Conservation (phyloP, 169 alveolate genomes). For the Plasmodium vinckei region DNA sequence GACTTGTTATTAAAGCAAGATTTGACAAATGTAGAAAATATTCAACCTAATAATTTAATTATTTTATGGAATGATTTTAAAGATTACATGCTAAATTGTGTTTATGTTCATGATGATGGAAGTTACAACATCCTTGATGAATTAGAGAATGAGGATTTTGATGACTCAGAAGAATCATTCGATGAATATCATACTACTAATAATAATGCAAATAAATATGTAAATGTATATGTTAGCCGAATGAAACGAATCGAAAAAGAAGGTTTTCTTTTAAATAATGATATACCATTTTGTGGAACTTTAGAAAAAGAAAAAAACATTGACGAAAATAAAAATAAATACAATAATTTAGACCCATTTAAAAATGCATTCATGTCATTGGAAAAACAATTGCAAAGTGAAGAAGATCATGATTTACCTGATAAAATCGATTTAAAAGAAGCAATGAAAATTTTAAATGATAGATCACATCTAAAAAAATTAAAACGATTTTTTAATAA, state of each 20-base stretch:
- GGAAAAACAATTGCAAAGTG: constrained; percentile 12
- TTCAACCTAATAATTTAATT: constrained; percentile 25
- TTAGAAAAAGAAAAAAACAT: constrained; percentile 32
- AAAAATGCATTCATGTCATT: constrained; percentile 30
- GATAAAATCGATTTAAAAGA: constrained; percentile 62
- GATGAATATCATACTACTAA: not conserved
- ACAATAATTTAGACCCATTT: constrained; percentile 7
- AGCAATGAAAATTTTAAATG: constrained; percentile 69
- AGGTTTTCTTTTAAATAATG: constrained; percentile 21
- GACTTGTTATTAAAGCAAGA: constrained; percentile 61
- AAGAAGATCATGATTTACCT: constrained; percentile 52
- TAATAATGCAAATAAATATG: not conserved
- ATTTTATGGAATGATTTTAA: constrained; percentile 77
- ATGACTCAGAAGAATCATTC: not conserved
- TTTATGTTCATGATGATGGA: constrained; percentile 9
- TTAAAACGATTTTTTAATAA: constrained; percentile 29
- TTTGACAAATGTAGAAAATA: constrained; percentile 25
- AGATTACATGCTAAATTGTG: constrained; percentile 61
- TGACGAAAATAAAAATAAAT: constrained; percentile 17
- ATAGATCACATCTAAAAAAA: constrained; percentile 40
- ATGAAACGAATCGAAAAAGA: constrained; percentile 48
- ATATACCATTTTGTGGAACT: constrained; percentile 5
- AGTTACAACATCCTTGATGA: constrained; percentile 16
- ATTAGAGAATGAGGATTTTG: not conserved
- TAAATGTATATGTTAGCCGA: constrained; percentile 13